phyloP scores from a whole-genome alignment of 768 basidiomycete genomes.

The Xerocomellus dryophilus region DNA sequence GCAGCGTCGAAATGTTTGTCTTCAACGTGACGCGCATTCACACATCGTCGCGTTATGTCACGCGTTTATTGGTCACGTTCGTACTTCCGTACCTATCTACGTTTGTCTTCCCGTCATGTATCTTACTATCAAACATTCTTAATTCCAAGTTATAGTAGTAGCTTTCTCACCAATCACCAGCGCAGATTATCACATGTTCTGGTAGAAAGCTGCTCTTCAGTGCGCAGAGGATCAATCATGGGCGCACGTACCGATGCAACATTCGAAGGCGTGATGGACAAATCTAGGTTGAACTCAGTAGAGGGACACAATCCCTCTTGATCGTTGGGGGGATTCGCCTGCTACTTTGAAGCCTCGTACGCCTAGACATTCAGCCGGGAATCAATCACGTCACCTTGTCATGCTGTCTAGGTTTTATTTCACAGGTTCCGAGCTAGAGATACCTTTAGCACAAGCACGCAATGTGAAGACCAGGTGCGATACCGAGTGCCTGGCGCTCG shows the following conservation, averaged over 20 bases:
- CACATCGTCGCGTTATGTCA: constrained; percentile 29
- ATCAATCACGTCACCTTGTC: constrained; percentile 62
- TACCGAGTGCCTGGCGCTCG: constrained; percentile 36
- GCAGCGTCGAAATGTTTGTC: background rate
- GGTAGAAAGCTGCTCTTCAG: background rate
- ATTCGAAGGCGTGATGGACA: constrained; percentile 41
- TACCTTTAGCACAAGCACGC: background rate
- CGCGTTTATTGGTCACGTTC: constrained; percentile 27
- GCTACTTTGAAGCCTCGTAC: constrained; percentile 57
- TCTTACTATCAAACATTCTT: constrained; percentile 6
- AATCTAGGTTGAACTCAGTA: constrained; percentile 21
- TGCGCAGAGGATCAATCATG: background rate
- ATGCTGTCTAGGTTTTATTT: constrained; percentile 62
- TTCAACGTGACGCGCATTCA: background rate
- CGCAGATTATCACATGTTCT: constrained; percentile 27
- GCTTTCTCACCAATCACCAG: constrained; percentile 29
- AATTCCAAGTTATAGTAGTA: constrained; percentile 19
- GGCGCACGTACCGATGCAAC: constrained; percentile 30
- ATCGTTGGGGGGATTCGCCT: constrained; percentile 29
- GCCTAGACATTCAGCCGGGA: constrained; percentile 61
- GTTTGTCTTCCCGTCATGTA: background rate
- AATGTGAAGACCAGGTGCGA: background rate
- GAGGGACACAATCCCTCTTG: background rate
- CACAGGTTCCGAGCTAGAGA: constrained; percentile 57
- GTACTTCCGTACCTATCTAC: background rate